A percentile compares a stretch with the other conserved stretches of the same genome.
phyloP scores from a whole-genome alignment of 352 stramenopile species.

The Pythium guiyangense region DNA sequence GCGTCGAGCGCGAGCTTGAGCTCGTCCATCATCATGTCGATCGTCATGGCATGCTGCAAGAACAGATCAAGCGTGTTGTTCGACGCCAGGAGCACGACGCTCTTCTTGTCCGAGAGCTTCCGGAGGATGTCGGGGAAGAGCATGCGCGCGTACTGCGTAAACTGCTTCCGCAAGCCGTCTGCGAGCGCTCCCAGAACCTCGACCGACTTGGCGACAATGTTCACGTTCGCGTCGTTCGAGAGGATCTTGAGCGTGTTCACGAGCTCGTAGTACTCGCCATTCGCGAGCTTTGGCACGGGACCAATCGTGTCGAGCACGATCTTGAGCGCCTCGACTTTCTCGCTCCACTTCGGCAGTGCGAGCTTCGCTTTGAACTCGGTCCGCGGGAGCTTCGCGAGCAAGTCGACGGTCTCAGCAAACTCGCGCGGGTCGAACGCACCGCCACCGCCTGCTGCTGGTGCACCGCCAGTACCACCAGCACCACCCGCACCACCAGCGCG shows the following conservation, averaged over 20 bases:
- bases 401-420: slow-evolving; percentile 82
- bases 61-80: slow-evolving; percentile 83
- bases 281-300: slow-evolving; percentile 78
- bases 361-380: slow-evolving; percentile 81
- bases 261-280: slow-evolving; percentile 85
- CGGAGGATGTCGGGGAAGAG: slow-evolving; percentile 79
- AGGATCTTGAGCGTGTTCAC: slow-evolving; percentile 79
- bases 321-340: slow-evolving; percentile 82
- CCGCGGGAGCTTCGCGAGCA: slow-evolving; percentile 73
- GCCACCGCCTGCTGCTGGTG: slow-evolving; percentile 4
- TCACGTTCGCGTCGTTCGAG: slow-evolving; percentile 83
- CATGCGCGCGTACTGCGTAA: slow-evolving; percentile 64
- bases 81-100: slow-evolving; percentile 72
- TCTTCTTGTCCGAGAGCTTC: slow-evolving; percentile 88
- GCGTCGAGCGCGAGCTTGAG: slow-evolving; percentile 63
- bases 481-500: not conserved
- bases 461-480: slow-evolving; percentile 3
- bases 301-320: slow-evolving; percentile 84
- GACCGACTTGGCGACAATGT: slow-evolving; percentile 83
- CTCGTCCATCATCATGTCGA: slow-evolving; percentile 88
- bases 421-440: slow-evolving; percentile 68
- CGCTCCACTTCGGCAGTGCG: slow-evolving; percentile 76
- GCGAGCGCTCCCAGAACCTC: slow-evolving; percentile 76
- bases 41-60: slow-evolving; percentile 71
- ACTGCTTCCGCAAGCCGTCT: slow-evolving; percentile 79